These are phyloP conservation scores for Trametes elegans DNA, from an alignment of 768 basidiomycete species.

Conservation along the genomic window DNA sequence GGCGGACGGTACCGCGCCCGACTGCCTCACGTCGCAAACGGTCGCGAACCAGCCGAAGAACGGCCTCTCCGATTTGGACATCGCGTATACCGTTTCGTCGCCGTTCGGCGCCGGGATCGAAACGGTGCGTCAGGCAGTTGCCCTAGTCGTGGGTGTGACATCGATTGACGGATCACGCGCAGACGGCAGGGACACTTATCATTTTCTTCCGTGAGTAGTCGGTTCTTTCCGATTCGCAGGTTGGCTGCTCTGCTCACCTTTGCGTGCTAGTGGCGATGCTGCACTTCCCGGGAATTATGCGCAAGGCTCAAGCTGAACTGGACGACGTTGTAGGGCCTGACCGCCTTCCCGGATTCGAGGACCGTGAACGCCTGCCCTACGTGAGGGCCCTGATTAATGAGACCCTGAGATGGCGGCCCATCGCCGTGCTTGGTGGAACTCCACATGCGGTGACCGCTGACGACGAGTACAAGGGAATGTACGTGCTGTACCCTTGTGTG, in stretches of 20 bases:
- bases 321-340: slow-evolving; percentile 26
- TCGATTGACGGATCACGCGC: not conserved
- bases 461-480: slow-evolving; percentile 33
- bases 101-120: slow-evolving; percentile 50
- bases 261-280: slow-evolving; percentile 27
- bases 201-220: slow-evolving; percentile 14
- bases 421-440: slow-evolving; percentile 21
- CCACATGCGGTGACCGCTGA: slow-evolving; percentile 30
- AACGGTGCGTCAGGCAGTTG: slow-evolving; percentile 30
- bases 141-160: no score
- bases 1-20: slow-evolving; percentile 37
- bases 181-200: slow-evolving; percentile 18
- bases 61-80: slow-evolving; percentile 41
- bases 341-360: slow-evolving; percentile 25
- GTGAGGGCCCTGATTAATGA: slow-evolving; percentile 29
- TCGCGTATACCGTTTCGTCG: slow-evolving; percentile 44
- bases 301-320: slow-evolving; percentile 28
- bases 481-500: not conserved
- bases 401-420: slow-evolving; percentile 28
- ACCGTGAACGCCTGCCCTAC: slow-evolving; percentile 24
- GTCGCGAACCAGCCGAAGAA: slow-evolving; percentile 36
- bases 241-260: not conserved
- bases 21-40: slow-evolving; percentile 40
- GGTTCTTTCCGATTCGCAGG: no score
- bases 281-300: slow-evolving; percentile 26